Evolutionary conservation across 1,139 yeast species (phyloP).

Genomic region (Suhomyces chickasaworum): DNA sequence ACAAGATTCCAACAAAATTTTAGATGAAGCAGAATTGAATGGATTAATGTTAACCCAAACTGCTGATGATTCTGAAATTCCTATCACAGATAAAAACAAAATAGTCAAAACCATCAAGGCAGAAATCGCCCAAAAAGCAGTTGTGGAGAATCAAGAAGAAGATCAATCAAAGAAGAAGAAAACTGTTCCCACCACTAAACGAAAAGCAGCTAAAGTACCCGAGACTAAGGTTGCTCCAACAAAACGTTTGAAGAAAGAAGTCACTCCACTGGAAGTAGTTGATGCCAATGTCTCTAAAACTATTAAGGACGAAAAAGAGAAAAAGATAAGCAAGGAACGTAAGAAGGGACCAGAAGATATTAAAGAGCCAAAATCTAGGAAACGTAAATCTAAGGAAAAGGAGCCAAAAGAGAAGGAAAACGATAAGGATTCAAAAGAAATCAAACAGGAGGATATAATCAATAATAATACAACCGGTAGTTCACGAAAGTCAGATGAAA

Average conservation of each 20-base stretch:
- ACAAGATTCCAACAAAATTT: constrained; percentile 62
- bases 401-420: constrained; percentile 15
- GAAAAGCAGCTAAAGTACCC: background rate
- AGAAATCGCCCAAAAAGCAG: background rate
- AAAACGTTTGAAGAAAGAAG: constrained; percentile 8
- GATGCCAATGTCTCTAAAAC: background rate
- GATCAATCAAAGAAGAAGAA: constrained; percentile 10
- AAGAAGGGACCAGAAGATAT: constrained; percentile 5
- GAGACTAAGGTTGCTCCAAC: constrained; percentile 1
- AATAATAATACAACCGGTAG: background rate
- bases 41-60: constrained; percentile 16
- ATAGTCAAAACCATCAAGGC: constrained; percentile 2
- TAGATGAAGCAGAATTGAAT: constrained; percentile 42
- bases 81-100: constrained; percentile 9
- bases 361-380: constrained; percentile 11
- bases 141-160: constrained; percentile 4
- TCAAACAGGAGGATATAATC: background rate
- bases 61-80: constrained; percentile 9
- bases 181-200: constrained; percentile 3
- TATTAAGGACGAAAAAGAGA: background rate
- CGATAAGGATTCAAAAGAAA: constrained; percentile 3
- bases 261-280: background rate
- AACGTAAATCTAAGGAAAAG: constrained; percentile 14
- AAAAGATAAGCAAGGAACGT: constrained; percentile 1
- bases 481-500: background rate